These are phyloP conservation scores for Trapa incisa DNA, from an alignment of 345 rosid species.

Conservation along the genomic window DNA sequence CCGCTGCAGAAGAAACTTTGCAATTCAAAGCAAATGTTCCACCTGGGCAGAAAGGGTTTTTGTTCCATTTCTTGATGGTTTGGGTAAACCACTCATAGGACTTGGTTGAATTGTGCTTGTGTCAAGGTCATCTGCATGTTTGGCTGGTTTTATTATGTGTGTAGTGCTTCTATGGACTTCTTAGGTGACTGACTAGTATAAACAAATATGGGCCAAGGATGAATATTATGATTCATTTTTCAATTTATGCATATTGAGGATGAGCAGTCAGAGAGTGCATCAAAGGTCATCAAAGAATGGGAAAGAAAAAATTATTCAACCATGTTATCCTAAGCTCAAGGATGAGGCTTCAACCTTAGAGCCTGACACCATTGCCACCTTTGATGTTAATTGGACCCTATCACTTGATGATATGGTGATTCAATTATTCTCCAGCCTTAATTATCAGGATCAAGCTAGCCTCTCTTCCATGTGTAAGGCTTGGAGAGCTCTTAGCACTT, in stretches of 20 bases:
- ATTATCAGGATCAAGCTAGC: conserved; percentile 66
- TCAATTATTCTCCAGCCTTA: conserved; percentile 54
- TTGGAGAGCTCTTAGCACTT: conserved; percentile 45
- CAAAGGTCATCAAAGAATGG: conserved; percentile 54
- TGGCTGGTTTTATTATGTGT: not conserved
- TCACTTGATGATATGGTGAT: conserved; percentile 64
- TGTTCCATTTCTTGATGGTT: not conserved
- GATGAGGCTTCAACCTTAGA: conserved; percentile 26
- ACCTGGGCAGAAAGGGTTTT: not conserved
- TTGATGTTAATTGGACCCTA: conserved; percentile 44
- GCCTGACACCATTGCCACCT: conserved; percentile 10
- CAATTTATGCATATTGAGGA: conserved; percentile 13
- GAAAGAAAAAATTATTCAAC: conserved; percentile 32
- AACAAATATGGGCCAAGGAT: not conserved
- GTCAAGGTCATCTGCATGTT: not conserved
- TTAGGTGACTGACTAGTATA: not conserved
- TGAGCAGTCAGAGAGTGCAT: conserved; percentile 71
- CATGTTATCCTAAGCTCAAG: conserved; percentile 41
- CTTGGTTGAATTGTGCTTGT: not conserved
- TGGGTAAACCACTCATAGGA: not conserved
- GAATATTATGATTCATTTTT: conserved; percentile 4
- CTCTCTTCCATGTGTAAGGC: conserved; percentile 57
- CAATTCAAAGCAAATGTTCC: not conserved
- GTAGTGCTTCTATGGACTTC: not conserved
- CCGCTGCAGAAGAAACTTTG: not conserved